Percentiles rank a stretch among this genome's conserved stretches.
phyloP scores from a whole-genome alignment of 345 rosid genomes.

The Bretschneidera sinensis region DNA sequence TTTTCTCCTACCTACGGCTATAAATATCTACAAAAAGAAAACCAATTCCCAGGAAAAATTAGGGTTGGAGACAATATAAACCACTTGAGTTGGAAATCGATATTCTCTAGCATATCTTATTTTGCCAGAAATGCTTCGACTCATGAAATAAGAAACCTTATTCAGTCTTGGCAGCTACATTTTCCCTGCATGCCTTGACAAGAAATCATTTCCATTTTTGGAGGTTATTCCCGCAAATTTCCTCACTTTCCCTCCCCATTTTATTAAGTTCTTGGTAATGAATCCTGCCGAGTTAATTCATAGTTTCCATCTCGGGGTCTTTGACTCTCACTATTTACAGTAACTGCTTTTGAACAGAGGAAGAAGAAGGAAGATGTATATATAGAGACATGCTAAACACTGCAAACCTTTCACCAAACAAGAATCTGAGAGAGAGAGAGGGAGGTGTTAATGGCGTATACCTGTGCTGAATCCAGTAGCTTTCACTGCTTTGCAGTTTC shows the following conservation, averaged over 20 bases:
- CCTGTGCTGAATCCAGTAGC: slow-evolving; percentile 99
- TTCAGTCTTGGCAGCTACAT: background rate
- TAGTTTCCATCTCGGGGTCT: slow-evolving; percentile 31
- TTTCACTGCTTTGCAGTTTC: slow-evolving; percentile 72
- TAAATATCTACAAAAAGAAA: background rate
- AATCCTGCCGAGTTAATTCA: slow-evolving; percentile 62
- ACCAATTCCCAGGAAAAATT: background rate
- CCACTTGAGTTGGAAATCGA: slow-evolving; percentile 7
- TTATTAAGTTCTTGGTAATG: slow-evolving; percentile 38
- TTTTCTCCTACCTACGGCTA: background rate
- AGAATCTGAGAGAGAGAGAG: slow-evolving; percentile 7
- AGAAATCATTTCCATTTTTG: slow-evolving; percentile 9
- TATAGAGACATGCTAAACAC: slow-evolving; percentile 76
- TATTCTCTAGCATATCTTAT: slow-evolving; percentile 19
- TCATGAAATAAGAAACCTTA: background rate
- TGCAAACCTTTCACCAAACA: slow-evolving; percentile 34
- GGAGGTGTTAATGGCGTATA: slow-evolving; percentile 13
- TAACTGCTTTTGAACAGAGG: slow-evolving; percentile 72
- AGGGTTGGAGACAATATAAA: background rate
- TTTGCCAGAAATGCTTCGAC: slow-evolving; percentile 14
- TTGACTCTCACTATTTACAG: slow-evolving; percentile 30
- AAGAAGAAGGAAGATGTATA: slow-evolving; percentile 89
- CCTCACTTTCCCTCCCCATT: background rate
- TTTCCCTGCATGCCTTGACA: background rate
- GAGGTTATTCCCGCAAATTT: background rate